These are phyloP conservation scores for Dactylella cylindrospora DNA, from an alignment of 2,329 filamentous ascomycete species.

Conservation along the genomic window DNA sequence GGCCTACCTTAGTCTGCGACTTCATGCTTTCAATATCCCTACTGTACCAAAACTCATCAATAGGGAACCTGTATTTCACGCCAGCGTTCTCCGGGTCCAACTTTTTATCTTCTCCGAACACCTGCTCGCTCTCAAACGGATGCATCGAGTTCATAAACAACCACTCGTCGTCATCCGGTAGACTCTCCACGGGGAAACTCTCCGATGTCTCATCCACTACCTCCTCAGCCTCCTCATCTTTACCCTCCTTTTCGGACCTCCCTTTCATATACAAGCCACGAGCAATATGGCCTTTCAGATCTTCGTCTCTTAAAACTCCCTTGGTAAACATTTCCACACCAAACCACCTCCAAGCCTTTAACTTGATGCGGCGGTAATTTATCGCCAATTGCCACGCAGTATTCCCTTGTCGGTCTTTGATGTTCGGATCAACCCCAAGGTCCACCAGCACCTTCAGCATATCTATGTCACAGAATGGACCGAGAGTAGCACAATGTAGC, in stretches of 20 bases:
- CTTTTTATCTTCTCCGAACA: conserved; percentile 33
- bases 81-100: conserved; percentile 23
- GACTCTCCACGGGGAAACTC: not conserved
- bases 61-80: conserved; percentile 25
- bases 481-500: conserved; percentile 33
- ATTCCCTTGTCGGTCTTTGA: conserved; percentile 9
- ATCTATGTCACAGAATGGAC: conserved; percentile 31
- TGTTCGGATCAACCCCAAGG: conserved; percentile 11
- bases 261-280: conserved; percentile 27
- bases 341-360: conserved; percentile 35
- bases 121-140: conserved; percentile 30
- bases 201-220: conserved; percentile 3
- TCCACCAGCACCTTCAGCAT: conserved; percentile 25
- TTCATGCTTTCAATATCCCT: conserved; percentile 11
- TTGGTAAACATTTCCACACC: conserved; percentile 33
- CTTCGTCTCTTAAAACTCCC: conserved; percentile 8
- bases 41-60: conserved; percentile 37
- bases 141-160: conserved; percentile 40
- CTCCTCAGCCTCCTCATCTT: not conserved
- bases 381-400: conserved; percentile 31
- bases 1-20: not conserved
- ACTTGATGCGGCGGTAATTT: conserved; percentile 12
- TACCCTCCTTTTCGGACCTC: conserved; percentile 11
- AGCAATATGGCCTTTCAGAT: conserved; percentile 18
- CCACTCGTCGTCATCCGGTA: conserved; percentile 41